Conservation (phyloP, 176 grass and related monocot species). For the Carex scoparia region DNA sequence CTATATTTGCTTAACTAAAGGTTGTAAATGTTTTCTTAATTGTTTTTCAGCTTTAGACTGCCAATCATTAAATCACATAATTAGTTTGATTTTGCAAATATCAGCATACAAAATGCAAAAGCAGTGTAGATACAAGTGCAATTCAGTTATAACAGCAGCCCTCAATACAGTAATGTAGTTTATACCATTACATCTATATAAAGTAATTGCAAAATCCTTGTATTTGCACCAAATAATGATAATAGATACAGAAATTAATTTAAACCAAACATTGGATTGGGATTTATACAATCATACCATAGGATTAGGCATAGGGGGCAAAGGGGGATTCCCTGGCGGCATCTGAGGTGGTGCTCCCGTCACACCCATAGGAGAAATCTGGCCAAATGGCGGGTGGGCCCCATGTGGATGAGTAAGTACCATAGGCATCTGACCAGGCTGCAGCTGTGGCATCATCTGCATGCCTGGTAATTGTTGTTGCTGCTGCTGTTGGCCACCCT, state of each 20-base stretch:
- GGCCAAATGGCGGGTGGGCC: constrained; percentile 45
- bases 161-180: background rate
- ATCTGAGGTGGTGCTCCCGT: constrained; percentile 49
- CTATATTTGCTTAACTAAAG: background rate
- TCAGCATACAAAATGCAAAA: background rate
- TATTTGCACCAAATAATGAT: background rate
- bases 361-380: constrained; percentile 33
- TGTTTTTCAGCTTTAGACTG: background rate
- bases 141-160: background rate
- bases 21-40: background rate
- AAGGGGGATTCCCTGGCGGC: constrained; percentile 52
- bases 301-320: constrained; percentile 75
- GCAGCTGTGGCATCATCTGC: constrained; percentile 51
- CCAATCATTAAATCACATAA: background rate
- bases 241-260: background rate
- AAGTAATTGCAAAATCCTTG: background rate
- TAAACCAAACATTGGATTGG: background rate
- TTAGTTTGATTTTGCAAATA: constrained; percentile 1
- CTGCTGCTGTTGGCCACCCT: constrained; percentile 52
- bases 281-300: constrained; percentile 46
- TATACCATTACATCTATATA: background rate
- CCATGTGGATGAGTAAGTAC: constrained; percentile 62
- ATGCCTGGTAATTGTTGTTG: constrained; percentile 50
- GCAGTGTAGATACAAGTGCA: background rate
- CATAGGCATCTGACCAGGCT: constrained; percentile 57